Evolutionary conservation across 129 eudicot genomes (phyloP), one percentile per base, ranked within the genome.

Genomic region (Centella asiatica): DNA sequence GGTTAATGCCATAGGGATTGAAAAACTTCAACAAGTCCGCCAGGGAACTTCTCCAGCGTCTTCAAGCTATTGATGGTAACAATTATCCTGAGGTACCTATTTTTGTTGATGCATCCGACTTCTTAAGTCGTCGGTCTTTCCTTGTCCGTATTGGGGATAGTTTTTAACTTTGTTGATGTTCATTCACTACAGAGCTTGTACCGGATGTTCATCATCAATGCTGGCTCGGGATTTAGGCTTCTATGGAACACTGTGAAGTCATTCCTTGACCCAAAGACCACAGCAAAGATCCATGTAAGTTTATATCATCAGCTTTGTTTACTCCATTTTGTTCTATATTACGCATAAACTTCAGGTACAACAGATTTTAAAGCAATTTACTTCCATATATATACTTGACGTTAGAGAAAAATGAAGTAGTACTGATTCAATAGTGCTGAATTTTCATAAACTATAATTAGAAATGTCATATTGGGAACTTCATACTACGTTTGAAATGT

Each of bases 221-320:
- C 97, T 17, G 97, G 97, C 22, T 84, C 95, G 44, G 97, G 97
- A 62, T 90, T 90, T 63, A 86, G 97, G 83, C 90, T 90, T 47
- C 80, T 90, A 45, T 90, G 97, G 97, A 82, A 69, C 85, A 86
- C 95, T 0, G 85, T 86, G 19, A 90, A 90, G 69, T 81, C 95
- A 58, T 90, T 90, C 82, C 94, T 90, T 66, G 97, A 90, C 66
- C 94, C 97, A 27, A 90, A 84, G 80, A 90, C 97, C 72, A 86
- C 95, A 40, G 75, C 93, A 44, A 90, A 90, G 80, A 90, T 90
- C 60, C 89, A 86, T 65, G 97, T 90, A 74, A 83, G 80, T 51
- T 62, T 31, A 67, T 65, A 61, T 36, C 36, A 47, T 48, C 10
- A 9, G 10, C 24, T 22, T 4, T 12, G 7, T 6, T 31, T 24